Conservation (phyloP, 257 asterid genomes). For the Scutellaria minor region DNA sequence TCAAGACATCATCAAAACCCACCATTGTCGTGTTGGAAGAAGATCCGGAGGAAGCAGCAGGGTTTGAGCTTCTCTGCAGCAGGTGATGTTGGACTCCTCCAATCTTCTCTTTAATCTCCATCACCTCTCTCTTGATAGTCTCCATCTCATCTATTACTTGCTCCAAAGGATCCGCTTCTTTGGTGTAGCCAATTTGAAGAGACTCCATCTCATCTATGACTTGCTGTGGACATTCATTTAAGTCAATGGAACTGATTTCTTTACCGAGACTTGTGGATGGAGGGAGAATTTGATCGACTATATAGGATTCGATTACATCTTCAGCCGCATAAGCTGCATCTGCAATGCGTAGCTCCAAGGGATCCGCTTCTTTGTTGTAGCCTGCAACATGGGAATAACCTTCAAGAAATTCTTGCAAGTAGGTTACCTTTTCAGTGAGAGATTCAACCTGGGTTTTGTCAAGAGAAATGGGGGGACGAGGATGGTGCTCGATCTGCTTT, state of each 20-base stretch:
- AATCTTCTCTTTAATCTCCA: neutral
- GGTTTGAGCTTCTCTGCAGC: neutral
- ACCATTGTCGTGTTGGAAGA: neutral
- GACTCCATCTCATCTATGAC: neutral
- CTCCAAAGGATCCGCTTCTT: too few relatives aligned
- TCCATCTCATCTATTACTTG: neutral
- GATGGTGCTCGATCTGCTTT: neutral
- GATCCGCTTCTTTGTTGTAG: neutral
- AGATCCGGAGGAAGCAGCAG: neutral
- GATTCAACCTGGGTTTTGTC: neutral
- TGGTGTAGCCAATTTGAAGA: too few relatives aligned
- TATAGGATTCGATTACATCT: neutral
- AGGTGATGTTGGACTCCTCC: neutral
- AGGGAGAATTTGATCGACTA: neutral
- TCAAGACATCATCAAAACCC: constrained; percentile 14
- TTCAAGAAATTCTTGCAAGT: neutral
- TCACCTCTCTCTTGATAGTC: neutral
- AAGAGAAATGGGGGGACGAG: neutral
- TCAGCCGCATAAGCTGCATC: constrained; percentile 2
- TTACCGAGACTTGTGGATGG: neutral
- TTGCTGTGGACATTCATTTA: neutral
- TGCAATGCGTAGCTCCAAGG: neutral
- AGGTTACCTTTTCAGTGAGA: neutral
- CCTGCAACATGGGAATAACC: neutral
- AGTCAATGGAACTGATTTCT: neutral